Evolutionary conservation across 1,139 yeast species (phyloP), one percentile per base, ranked within the genome.

Genomic region (Debaryomyces nepalensis): DNA sequence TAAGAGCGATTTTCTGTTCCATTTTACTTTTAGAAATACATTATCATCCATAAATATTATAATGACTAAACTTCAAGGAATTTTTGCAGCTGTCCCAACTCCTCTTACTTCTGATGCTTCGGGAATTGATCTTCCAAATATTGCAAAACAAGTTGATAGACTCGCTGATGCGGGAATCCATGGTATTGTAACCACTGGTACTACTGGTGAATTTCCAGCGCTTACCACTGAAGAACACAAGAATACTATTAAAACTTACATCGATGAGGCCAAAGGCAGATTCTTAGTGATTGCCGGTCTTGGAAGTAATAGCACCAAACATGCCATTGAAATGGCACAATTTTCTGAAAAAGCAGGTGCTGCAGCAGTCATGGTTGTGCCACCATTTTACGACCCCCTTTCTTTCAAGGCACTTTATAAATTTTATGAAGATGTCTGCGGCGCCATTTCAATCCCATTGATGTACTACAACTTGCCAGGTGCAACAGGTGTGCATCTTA

Each of bases 161-260:
- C 37, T 45, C 7, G 45, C 36, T 22, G 51, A 41, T 2, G 52
- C 45, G 22, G 53, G 51, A 18, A 33, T 51, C 16, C 50, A 51
- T 29, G 54, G 54, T 29, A 31, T 51, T 19, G 54, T 51, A 6
- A 50, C 53, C 20, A 51, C 54, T 31, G 54, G 54, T 21, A 51
- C 54, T 22, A 50, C 54, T 34, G 54, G 54, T n/a, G 53, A 51
- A 37, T 50, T 51, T 26, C 50, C 54, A 21, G 43, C 54, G 9
- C 45, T 51, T 12, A 45, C 48, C 3, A 37, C 40, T 12, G 54
- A 51, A 33, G 54, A 51, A 37, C 49, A 50, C 33, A 51, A 50
- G 29, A 32, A 34, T 19, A 50, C 45, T 23, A 50, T 51, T 41
- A 50, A 50, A 30, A 44, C 52, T 24, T 51, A 51, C 18, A 45